These are phyloP conservation scores for Phytopythium chamaehyphon DNA, from an alignment of 352 stramenopile genomes.

Conservation along the genomic window DNA sequence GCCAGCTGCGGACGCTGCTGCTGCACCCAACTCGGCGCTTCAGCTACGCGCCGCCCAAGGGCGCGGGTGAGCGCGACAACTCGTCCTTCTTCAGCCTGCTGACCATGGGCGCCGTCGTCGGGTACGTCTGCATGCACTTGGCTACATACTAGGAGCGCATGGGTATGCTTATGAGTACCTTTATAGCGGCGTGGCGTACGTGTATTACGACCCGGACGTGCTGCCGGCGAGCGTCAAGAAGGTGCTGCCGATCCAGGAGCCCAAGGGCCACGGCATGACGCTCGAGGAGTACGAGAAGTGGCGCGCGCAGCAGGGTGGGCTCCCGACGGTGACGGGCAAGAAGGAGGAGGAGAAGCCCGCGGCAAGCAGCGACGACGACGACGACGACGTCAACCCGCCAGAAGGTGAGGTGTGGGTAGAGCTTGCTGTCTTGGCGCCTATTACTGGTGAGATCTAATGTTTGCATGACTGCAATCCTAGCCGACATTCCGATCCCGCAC, in stretches of 20 bases:
- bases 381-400: constrained; percentile 27
- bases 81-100: constrained; percentile 81
- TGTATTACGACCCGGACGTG: constrained; percentile 86
- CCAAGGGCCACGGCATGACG: constrained; percentile 79
- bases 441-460: not conserved
- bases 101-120: constrained; percentile 50
- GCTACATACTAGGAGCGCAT: too few species aligned
- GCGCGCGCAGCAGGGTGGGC: constrained; percentile 67
- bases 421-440: too few species aligned
- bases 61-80: constrained; percentile 63
- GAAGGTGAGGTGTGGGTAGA: constrained; percentile 18
- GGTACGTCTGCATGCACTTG: too few species aligned
- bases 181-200: constrained; percentile 74
- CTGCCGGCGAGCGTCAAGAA: constrained; percentile 69
- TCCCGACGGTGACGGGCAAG: constrained; percentile 18
- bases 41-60: constrained; percentile 64
- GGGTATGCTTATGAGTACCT: too few species aligned
- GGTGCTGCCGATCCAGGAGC: constrained; percentile 77
- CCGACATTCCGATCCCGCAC: constrained; percentile 48
- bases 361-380: constrained; percentile 30
- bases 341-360: constrained; percentile 33
- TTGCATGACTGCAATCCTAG: constrained; percentile 11
- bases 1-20: constrained; percentile 16
- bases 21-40: constrained; percentile 41
- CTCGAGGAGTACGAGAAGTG: constrained; percentile 86